These are phyloP conservation scores for Forsythia viridissima DNA, from an alignment of 257 asterid genomes.

Conservation along the genomic window DNA sequence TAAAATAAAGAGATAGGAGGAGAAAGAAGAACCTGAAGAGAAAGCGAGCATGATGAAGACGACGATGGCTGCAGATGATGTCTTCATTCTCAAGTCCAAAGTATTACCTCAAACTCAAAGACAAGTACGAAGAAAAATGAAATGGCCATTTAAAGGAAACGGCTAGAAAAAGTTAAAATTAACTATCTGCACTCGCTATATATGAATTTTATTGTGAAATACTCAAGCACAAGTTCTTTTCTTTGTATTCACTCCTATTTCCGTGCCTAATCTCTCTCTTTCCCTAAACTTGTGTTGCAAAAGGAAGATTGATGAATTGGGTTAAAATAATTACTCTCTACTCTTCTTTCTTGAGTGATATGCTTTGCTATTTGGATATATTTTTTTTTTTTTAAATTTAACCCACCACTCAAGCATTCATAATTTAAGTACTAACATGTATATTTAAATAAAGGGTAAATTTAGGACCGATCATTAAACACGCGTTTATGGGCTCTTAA, in stretches of 20 bases:
- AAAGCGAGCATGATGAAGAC: slow-evolving; percentile 31
- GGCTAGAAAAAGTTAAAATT: no score
- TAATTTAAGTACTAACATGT: no score
- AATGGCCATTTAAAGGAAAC: background rate
- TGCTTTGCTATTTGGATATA: background rate
- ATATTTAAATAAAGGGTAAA: no score
- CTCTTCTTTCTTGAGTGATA: background rate
- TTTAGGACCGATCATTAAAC: no score
- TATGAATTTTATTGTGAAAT: background rate
- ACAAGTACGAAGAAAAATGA: background rate
- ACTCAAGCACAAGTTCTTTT: slow-evolving; percentile 46
- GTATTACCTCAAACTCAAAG: background rate
- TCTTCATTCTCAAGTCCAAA: slow-evolving; percentile 30
- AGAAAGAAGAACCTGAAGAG: slow-evolving; percentile 29
- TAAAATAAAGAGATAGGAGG: background rate
- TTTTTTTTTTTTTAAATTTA: no score
- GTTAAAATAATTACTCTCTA: background rate
- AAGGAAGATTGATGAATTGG: background rate
- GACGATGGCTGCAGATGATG: slow-evolving; percentile 20
- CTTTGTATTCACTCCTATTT: slow-evolving; percentile 41
- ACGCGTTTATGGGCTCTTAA: no score
- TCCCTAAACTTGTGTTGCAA: background rate
- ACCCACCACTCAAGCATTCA: no score
- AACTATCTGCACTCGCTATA: background rate
- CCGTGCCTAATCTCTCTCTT: background rate